These are phyloP conservation scores for Yarrowia sp. DNA, from an alignment of 805 yeast species.

Conservation along the genomic window DNA sequence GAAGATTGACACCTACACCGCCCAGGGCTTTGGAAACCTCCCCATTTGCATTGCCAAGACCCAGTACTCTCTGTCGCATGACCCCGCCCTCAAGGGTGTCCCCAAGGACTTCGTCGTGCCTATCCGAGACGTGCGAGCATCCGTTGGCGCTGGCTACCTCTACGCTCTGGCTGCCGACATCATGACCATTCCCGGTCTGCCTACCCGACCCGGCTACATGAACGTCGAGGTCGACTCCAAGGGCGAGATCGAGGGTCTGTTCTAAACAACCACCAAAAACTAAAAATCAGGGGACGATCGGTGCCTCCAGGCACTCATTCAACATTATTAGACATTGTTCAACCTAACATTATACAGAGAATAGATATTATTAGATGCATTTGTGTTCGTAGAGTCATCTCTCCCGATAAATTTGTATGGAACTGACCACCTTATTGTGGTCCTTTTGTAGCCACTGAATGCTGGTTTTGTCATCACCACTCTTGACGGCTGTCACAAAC, in stretches of 20 bases:
- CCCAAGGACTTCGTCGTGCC: slow-evolving; percentile 90
- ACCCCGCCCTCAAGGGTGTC: slow-evolving; percentile 88
- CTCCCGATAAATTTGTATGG: background rate
- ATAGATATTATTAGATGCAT: background rate
- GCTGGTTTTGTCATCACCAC: background rate
- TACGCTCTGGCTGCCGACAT: slow-evolving; percentile 97
- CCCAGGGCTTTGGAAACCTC: slow-evolving; percentile 84
- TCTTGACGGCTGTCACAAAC: background rate
- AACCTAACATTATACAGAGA: slow-evolving; percentile 21
- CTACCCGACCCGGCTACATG: slow-evolving; percentile 96
- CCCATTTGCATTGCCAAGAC: slow-evolving; percentile 98
- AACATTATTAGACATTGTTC: slow-evolving; percentile 23
- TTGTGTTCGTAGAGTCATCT: background rate
- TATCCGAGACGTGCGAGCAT: slow-evolving; percentile 87
- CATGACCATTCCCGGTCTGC: slow-evolving; percentile 95
- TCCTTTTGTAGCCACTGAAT: slow-evolving; percentile 7
- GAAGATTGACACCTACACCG: slow-evolving; percentile 76
- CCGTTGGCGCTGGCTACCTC: slow-evolving; percentile 95
- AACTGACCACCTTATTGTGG: background rate
- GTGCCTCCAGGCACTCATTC: background rate
- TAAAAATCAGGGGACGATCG: background rate
- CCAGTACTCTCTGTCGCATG: slow-evolving; percentile 93
- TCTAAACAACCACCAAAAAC: slow-evolving; percentile 43
- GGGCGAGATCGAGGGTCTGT: slow-evolving; percentile 92
- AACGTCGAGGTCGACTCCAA: slow-evolving; percentile 87